Evolutionary conservation across 805 yeast genomes (phyloP), one percentile per base, ranked within the genome.

Genomic region (Starmerella vitae): DNA sequence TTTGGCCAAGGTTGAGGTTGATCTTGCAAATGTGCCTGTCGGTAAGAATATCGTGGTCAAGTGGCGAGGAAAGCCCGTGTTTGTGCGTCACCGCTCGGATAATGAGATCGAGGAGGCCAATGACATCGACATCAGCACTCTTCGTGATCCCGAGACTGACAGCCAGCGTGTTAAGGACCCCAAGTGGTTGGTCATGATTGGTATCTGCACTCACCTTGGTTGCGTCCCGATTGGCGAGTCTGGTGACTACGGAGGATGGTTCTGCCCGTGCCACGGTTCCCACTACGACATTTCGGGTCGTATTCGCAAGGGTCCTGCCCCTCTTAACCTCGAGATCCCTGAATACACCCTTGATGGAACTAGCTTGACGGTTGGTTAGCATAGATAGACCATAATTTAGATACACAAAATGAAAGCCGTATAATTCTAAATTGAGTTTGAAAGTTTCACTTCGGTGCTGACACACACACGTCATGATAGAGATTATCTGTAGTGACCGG

Each of bases 251-350:
- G 97, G 96, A 64, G 99, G 99, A 64, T 91, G 99, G 99, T 91
- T 91, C 88, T 91, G 98, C 68, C 98, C 99, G 52, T 91, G 98
- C 72, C 99, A 93, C 74, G 99, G 98, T 75, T 88, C 97, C 61
- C 98, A 93, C 67, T 91, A 91, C 68, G 98, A 91, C 70, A 93
- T 93, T 69, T 86, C 96, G 49, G 99, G 99, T 66, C 88, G 99
- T 78, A 88, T 91, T 63, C 84, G 99, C 78, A 88, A 76, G 71
- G 99, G 99, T 56, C 99, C 99, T 56, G 99, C 99, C 62, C 99
- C 99, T 60, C 75, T 84, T 66, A 91, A 91, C 74, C 76, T 91
- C 71, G 98, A 91, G 72, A 72, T 91, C 57, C 99, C 99, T 56
- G 70, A 74, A 55, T 91, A 91, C 64, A 83, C 76, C 54, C 81